A percentile compares a stretch with the other conserved stretches of the same genome.
These are phyloP conservation scores for Xylaria sp. DNA, from an alignment of 2,329 filamentous ascomycete genomes.

Conservation along the genomic window DNA sequence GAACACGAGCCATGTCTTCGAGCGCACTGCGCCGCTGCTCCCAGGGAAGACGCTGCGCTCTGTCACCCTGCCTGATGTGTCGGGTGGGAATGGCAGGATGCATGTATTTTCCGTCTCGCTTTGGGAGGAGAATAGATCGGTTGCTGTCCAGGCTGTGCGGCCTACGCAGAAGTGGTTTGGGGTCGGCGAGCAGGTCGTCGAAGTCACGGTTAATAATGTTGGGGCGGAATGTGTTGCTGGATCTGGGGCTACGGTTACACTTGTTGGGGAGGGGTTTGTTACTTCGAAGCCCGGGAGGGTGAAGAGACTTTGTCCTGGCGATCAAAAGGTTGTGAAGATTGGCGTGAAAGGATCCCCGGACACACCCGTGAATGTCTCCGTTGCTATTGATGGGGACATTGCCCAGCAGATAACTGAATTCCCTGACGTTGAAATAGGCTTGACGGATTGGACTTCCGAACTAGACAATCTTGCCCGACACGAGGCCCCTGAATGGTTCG, in stretches of 20 bases:
- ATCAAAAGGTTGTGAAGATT: constrained; percentile 54
- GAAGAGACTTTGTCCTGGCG: constrained; percentile 56
- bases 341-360: constrained; percentile 49
- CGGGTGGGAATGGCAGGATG: constrained; percentile 50
- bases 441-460: constrained; percentile 51
- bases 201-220: constrained; percentile 46
- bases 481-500: constrained; percentile 63
- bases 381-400: constrained; percentile 38
- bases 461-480: constrained; percentile 52
- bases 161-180: constrained; percentile 57
- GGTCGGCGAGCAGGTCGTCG: constrained; percentile 54
- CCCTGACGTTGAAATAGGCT: constrained; percentile 45
- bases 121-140: constrained; percentile 32
- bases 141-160: constrained; percentile 53
- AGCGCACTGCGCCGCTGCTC: constrained; percentile 54
- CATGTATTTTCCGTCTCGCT: constrained; percentile 57
- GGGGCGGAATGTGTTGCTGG: constrained; percentile 50
- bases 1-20: constrained; percentile 57
- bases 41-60: constrained; percentile 52
- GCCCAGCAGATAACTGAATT: constrained; percentile 29
- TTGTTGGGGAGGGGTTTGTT: constrained; percentile 53
- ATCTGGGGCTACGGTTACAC: constrained; percentile 46
- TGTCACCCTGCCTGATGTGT: constrained; percentile 55
- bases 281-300: constrained; percentile 54
- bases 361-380: constrained; percentile 39